phyloP scores from a whole-genome alignment of 2,329 filamentous ascomycete genomes.

The Dactylellina sp. region DNA sequence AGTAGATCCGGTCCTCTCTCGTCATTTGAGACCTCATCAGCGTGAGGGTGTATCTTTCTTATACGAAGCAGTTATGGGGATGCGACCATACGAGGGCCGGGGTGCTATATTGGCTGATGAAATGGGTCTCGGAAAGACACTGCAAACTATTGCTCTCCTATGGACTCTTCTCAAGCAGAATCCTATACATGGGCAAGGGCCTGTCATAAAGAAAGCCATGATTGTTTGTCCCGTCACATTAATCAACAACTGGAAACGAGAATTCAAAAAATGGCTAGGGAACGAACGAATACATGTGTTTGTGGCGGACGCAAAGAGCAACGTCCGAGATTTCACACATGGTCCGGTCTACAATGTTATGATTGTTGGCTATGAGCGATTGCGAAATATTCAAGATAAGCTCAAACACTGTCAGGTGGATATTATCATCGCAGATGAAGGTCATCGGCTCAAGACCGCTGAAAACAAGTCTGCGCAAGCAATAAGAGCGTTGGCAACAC shows the following conservation, averaged over 20 bases:
- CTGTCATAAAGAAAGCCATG: slow-evolving; percentile 76
- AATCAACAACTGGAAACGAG: slow-evolving; percentile 78
- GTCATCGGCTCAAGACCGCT: slow-evolving; percentile 74
- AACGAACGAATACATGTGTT: slow-evolving; percentile 77
- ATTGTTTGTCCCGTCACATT: slow-evolving; percentile 79
- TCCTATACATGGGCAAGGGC: slow-evolving; percentile 70
- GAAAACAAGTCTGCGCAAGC: slow-evolving; percentile 76
- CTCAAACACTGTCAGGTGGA: slow-evolving; percentile 75
- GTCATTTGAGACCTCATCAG: slow-evolving; percentile 75
- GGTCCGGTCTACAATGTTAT: slow-evolving; percentile 76
- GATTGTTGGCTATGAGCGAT: slow-evolving; percentile 79
- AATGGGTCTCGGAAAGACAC: slow-evolving; percentile 80
- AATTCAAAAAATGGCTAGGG: slow-evolving; percentile 80
- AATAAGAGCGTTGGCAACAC: slow-evolving; percentile 73
- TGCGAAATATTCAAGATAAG: slow-evolving; percentile 70
- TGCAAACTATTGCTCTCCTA: slow-evolving; percentile 77
- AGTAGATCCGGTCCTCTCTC: slow-evolving; percentile 74
- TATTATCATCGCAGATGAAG: slow-evolving; percentile 77
- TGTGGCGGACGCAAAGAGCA: slow-evolving; percentile 71
- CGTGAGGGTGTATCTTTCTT: slow-evolving; percentile 77
- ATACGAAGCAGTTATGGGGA: slow-evolving; percentile 81
- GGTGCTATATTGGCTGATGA: slow-evolving; percentile 79
- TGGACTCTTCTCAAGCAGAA: slow-evolving; percentile 81
- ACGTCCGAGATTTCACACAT: slow-evolving; percentile 76
- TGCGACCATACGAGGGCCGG: slow-evolving; percentile 74